phyloP scores from a whole-genome alignment of 768 basidiomycete genomes.

The Lactarius psammicola region DNA sequence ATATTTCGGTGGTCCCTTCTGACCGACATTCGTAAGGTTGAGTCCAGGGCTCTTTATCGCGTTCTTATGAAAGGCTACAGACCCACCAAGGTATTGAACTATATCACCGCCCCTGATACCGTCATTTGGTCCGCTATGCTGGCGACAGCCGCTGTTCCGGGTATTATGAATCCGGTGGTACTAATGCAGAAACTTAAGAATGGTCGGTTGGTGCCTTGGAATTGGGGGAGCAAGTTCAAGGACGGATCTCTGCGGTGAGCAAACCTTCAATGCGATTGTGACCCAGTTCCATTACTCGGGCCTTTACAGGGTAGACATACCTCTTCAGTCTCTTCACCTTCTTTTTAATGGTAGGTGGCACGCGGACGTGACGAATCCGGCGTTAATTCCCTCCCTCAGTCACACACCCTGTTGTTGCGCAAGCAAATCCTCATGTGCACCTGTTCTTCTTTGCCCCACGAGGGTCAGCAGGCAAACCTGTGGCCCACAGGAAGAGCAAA shows the following conservation, averaged over 20 bases:
- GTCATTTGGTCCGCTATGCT: slow-evolving; percentile 78
- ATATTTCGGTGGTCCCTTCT: slow-evolving; percentile 89
- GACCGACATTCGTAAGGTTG: slow-evolving; percentile 74
- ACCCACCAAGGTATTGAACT: slow-evolving; percentile 94
- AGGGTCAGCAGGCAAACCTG: slow-evolving; percentile 88
- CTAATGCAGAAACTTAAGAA: slow-evolving; percentile 87
- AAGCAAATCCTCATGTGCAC: slow-evolving; percentile 91
- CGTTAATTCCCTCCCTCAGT: slow-evolving; percentile 44
- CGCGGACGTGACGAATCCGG: not conserved
- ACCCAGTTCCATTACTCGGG: not conserved
- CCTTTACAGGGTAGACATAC: slow-evolving; percentile 80
- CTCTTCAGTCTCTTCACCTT: slow-evolving; percentile 81
- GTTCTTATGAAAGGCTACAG: slow-evolving; percentile 40
- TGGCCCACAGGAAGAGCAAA: slow-evolving; percentile 92
- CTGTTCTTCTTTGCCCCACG: slow-evolving; percentile 92
- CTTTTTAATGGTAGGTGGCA: slow-evolving; percentile 71
- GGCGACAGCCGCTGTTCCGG: slow-evolving; percentile 92
- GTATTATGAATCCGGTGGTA: slow-evolving; percentile 93
- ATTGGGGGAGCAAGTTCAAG: slow-evolving; percentile 91
- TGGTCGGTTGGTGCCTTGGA: slow-evolving; percentile 85
- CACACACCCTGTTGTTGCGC: slow-evolving; percentile 90
- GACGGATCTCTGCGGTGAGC: slow-evolving; percentile 83
- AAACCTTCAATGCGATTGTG: not conserved
- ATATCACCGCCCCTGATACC: slow-evolving; percentile 93
- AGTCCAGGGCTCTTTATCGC: not conserved